Base-by-base conservation (phyloP, 306 rosid species). In the Corylus heterophylla region DNA sequence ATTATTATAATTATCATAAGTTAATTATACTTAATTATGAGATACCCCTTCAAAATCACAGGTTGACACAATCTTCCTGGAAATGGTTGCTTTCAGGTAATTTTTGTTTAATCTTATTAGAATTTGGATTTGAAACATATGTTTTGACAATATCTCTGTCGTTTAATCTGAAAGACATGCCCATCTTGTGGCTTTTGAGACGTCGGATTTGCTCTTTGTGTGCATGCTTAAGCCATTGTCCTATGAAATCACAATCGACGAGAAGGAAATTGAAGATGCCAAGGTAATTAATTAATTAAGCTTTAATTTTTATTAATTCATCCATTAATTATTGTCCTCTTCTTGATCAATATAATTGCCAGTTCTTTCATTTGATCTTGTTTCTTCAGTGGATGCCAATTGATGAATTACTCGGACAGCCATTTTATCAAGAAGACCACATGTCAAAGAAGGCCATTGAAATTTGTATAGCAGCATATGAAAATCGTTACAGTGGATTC, bases 61-160 rank as follows among this genome's bases (percentile, higher is more conserved):
- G 88, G 68, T 88, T 13, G 89, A 88, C 69, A 83, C 89, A 27
- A 66, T 55, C 70, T 83, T 83, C 71, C 81, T 85, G 42, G 83
- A 83, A 78, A 73, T 85, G 74, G 86, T 83, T 59, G 89, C 87
- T 59, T 88, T 88, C 87, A 83, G 91, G 91, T 85, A 70, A 27
- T 45, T 17, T 1, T 66, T 20, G 35, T 31, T 1, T 31, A 31
- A 2, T 31, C 44, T 39, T 4, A 4, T 39, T 5, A 39, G 44
- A 39, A 39, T 39, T 39, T 39, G 44, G 7, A 3, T 39, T 39
- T 39, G 44, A 39, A 39, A 31, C 35, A 2, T 31, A 31, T 31
- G 35, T 31, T 31, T 31, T 31, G 35, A 2, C 25, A 22, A 22
- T 22, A 22, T 22, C 25, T 22, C 25, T 22, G 25, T 22, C 0